phyloP scores from a whole-genome alignment of 345 rosid genomes.

The Psidium guajava region DNA sequence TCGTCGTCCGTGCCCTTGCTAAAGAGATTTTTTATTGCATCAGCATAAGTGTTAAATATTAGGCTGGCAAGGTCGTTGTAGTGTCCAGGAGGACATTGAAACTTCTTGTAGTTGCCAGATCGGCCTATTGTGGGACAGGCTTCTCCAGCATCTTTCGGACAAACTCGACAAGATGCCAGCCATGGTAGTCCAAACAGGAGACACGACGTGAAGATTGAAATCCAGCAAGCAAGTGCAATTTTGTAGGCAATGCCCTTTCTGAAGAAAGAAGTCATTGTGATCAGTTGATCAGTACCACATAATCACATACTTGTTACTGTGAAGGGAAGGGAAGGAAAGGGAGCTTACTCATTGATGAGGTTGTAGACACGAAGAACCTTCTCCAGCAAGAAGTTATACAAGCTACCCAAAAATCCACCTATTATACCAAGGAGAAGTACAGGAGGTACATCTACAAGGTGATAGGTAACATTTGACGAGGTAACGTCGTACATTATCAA shows the following conservation, averaged over 20 bases:
- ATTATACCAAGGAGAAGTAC: slow-evolving; percentile 74
- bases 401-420: slow-evolving; percentile 83
- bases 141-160: slow-evolving; percentile 60
- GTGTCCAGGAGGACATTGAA: slow-evolving; percentile 68
- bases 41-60: slow-evolving; percentile 87
- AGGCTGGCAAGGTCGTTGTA: slow-evolving; percentile 96
- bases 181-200: slow-evolving; percentile 91
- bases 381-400: slow-evolving; percentile 56
- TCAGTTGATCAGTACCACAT: neutral
- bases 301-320: neutral
- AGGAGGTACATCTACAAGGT: slow-evolving; percentile 59
- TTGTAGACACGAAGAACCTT: slow-evolving; percentile 69
- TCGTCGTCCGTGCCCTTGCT: slow-evolving; percentile 71
- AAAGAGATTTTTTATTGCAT: slow-evolving; percentile 85
- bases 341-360: slow-evolving; percentile 62
- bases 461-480: slow-evolving; percentile 57
- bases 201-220: slow-evolving; percentile 72
- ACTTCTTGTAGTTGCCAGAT: slow-evolving; percentile 92
- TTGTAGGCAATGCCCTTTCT: slow-evolving; percentile 59
- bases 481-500: slow-evolving; percentile 80
- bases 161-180: slow-evolving; percentile 70
- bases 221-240: slow-evolving; percentile 48
- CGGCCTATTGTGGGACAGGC: slow-evolving; percentile 89
- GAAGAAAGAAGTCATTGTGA: slow-evolving; percentile 7
- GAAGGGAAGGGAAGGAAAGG: neutral